Percentiles rank a stretch among this genome's conserved stretches.
Evolutionary conservation across 331 rosid genomes (phyloP).

Genomic region (Rhamnella rubrinervis): DNA sequence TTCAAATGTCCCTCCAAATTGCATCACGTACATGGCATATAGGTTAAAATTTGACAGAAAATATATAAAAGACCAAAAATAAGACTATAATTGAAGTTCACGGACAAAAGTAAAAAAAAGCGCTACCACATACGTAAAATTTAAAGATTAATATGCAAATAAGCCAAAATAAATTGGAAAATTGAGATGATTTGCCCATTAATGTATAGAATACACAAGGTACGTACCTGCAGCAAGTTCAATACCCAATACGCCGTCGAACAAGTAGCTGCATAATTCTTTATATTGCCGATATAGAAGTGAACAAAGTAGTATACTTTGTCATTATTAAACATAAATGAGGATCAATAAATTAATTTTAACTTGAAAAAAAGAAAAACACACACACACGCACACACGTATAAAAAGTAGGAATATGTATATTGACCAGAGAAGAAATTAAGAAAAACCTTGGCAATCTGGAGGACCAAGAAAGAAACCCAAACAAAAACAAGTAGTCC

Average conservation of each 20-base stretch:
- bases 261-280: constrained; percentile 23
- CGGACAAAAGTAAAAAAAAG: no score
- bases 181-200: no score
- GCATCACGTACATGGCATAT: no score
- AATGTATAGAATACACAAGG: no score
- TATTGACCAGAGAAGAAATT: neutral
- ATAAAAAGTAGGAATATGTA: neutral
- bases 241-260: constrained; percentile 31
- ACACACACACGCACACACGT: neutral
- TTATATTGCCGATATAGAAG: neutral
- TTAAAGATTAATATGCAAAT: no score
- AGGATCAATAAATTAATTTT: neutral
- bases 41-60: no score
- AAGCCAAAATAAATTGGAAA: no score
- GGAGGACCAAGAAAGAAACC: constrained; percentile 29
- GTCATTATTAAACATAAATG: no score
- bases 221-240: constrained; percentile 32
- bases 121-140: no score
- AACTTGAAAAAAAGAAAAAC: neutral
- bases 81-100: no score
- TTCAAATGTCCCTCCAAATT: no score
- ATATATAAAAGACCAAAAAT: no score
- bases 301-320: neutral
- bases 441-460: constrained; percentile 26
- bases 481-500: constrained; percentile 27